Base-by-base conservation (phyloP, 345 rosid genomes). In the Chamaenerion angustifolium region DNA sequence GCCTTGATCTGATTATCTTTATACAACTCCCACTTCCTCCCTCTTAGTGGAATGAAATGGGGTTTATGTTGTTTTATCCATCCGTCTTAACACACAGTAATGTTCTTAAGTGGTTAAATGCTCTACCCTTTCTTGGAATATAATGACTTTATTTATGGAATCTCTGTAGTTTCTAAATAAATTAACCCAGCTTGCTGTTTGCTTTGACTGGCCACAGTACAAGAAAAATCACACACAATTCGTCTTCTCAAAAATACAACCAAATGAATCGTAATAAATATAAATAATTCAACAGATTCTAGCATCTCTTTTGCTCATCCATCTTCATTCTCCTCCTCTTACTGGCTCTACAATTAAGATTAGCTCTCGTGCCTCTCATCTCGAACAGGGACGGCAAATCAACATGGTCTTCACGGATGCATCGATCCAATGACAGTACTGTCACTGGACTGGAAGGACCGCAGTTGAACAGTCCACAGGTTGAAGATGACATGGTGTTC, bases 361-460 rank as follows among this genome's bases (percentile, higher is more conserved):
- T 14, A 21, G 16, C n/a, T 41, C 54, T 55, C 23, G 46, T 57
- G 17, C 51, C 66, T 16, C 46, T 55, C 13, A 64, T 58, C 61
- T 47, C 52, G 55, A 66, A 71, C 59, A 61, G 42, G 40, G 79
- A 74, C 0, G 79, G 68, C 58, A 69, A 71, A 21, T 58, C 66
- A 1, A 50, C 68, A 27, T 54, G 40, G 57, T 74, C 72, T 19
- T 63, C 37, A 9, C 49, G 52, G 10, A 50, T 60, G 5, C 49
- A 60, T 18, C 60, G 17, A 46, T 64, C 76, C 27, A 50, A 46
- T 46, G 54, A 43, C 55, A 82, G 27, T 2, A 82, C 85, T 0
- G 81, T 82, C 55, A 72, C 76, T 0, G 85, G 89, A 64, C 89
- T 82, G 14, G 73, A 64, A 52, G 80, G 76, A 59, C 65, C 31